A percentile compares a stretch with the other conserved stretches of the same genome.
These are phyloP conservation scores for Schwanniomyces etchellsii DNA, from an alignment of 1,139 yeast species.

Conservation along the genomic window DNA sequence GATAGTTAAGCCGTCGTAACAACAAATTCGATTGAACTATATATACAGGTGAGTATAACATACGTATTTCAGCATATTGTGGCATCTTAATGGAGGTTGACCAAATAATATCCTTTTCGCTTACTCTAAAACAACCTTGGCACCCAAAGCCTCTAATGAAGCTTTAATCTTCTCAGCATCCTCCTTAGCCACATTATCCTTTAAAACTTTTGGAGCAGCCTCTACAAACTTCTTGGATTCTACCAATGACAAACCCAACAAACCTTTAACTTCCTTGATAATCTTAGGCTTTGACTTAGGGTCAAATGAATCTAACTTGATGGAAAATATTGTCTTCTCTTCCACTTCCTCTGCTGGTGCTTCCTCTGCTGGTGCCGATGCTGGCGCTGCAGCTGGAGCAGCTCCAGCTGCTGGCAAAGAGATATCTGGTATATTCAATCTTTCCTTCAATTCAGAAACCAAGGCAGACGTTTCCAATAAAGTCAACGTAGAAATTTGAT, in stretches of 20 bases:
- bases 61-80: no score
- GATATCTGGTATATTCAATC: conserved; percentile 89
- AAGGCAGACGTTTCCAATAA: conserved; percentile 85
- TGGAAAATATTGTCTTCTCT: conserved; percentile 89
- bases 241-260: conserved; percentile 87
- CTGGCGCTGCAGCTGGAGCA: conserved; percentile 65
- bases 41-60: no score
- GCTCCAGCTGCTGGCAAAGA: conserved; percentile 75
- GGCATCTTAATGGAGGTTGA: not conserved
- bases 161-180: conserved; percentile 91
- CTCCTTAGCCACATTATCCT: conserved; percentile 82
- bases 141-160: conserved; percentile 91
- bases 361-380: conserved; percentile 65
- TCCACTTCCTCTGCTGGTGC: conserved; percentile 79
- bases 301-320: conserved; percentile 91
- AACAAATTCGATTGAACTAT: no score
- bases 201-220: conserved; percentile 89
- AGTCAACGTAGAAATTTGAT: conserved; percentile 83
- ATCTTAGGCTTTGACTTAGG: conserved; percentile 95
- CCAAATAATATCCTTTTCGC: conserved; percentile 3
- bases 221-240: conserved; percentile 98
- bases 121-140: conserved; percentile 84
- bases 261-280: conserved; percentile 91
- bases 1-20: no score
- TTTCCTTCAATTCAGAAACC: conserved; percentile 76